Evolutionary conservation across 345 rosid genomes (phyloP).

Genomic region (Carallia pectinifolia): DNA sequence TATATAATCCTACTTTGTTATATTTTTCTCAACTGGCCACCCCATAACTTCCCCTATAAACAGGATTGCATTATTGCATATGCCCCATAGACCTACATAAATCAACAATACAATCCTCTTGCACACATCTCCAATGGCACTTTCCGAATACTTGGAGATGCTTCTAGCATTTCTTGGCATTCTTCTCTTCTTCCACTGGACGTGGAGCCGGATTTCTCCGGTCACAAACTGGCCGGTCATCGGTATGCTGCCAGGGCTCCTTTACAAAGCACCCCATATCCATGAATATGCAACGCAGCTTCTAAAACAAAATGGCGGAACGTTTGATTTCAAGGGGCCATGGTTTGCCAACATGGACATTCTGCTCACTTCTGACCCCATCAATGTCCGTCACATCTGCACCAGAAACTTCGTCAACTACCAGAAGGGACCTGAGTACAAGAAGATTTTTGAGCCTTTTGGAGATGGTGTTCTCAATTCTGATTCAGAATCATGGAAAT

Average conservation of each 20-base stretch:
- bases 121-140: background rate
- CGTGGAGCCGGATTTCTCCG: background rate
- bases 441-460: conserved; percentile 15
- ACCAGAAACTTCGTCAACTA: conserved; percentile 23
- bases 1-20: too few relatives aligned
- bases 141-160: background rate
- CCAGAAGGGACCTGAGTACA: conserved; percentile 14
- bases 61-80: background rate
- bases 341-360: conserved; percentile 18
- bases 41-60: too few relatives aligned
- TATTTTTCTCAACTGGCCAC: too few relatives aligned
- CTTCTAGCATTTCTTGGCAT: background rate
- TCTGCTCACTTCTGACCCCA: conserved; percentile 14
- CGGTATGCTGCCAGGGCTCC: conserved; percentile 21
- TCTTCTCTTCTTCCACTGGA: conserved; percentile 11
- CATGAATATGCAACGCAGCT: background rate
- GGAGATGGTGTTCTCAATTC: conserved; percentile 28
- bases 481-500: conserved; percentile 20
- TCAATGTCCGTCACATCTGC: conserved; percentile 12
- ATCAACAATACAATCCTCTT: background rate
- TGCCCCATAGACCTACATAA: background rate
- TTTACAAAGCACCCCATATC: background rate
- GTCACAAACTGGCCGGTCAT: conserved; percentile 18
- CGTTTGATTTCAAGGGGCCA: conserved; percentile 22
- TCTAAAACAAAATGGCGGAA: conserved; percentile 5